phyloP scores from a whole-genome alignment of 2,329 filamentous ascomycete species.

The Fusarium sp. region DNA sequence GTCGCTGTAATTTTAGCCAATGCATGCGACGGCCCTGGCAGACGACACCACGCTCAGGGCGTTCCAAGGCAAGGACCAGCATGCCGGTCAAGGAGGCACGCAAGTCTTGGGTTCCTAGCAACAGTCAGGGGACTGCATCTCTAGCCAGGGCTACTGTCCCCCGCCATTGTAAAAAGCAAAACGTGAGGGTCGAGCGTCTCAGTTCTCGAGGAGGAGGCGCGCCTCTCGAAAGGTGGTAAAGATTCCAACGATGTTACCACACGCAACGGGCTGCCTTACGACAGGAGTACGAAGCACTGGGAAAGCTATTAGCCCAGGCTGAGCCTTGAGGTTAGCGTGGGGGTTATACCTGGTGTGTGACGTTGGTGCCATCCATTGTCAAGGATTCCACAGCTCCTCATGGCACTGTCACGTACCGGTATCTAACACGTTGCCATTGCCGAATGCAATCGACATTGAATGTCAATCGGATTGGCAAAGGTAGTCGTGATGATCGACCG shows the following conservation, averaged over 20 bases:
- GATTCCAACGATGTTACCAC: constrained; percentile 13
- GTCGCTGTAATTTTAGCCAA: not conserved
- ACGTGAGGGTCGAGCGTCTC: constrained; percentile 12
- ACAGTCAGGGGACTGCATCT: constrained; percentile 30
- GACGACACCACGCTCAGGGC: constrained; percentile 18
- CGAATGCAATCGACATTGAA: constrained; percentile 22
- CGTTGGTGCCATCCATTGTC: not conserved
- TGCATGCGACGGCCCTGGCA: not conserved
- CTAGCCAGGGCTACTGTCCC: constrained; percentile 26
- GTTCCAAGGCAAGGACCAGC: constrained; percentile 21
- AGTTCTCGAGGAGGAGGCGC: constrained; percentile 13
- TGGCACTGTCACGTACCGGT: not conserved
- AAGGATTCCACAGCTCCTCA: not conserved
- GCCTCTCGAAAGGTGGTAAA: constrained; percentile 7
- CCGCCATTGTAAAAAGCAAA: constrained; percentile 40
- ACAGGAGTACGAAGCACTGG: constrained; percentile 17
- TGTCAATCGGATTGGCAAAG: constrained; percentile 27
- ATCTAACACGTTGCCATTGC: constrained; percentile 22
- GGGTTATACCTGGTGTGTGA: constrained; percentile 15
- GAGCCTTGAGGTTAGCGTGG: constrained; percentile 34
- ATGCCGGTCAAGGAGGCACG: constrained; percentile 2
- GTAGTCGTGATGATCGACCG: constrained; percentile 40
- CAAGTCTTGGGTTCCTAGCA: constrained; percentile 15
- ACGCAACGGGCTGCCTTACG: constrained; percentile 17
- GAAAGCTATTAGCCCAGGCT: constrained; percentile 7